Percentiles rank a stretch among this genome's conserved stretches.
Conservation (phyloP, 768 basidiomycete genomes). For the Leccinum subtestaceum region DNA sequence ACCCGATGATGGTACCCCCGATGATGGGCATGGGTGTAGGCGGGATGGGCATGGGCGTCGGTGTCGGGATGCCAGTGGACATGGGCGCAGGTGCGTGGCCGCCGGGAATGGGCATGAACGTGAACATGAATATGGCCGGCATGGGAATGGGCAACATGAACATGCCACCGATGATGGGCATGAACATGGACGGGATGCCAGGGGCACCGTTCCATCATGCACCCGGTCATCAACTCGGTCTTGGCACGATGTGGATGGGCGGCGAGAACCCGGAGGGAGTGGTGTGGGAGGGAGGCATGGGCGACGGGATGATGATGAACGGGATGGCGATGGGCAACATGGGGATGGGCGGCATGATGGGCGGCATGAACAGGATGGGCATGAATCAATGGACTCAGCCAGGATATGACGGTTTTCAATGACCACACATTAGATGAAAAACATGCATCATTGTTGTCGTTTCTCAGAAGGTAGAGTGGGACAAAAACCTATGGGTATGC, state of each 20-base stretch:
- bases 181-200: slow-evolving; percentile 36
- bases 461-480: slow-evolving; percentile 6
- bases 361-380: slow-evolving; percentile 36
- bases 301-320: slow-evolving; percentile 44
- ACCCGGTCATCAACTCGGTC: slow-evolving; percentile 22
- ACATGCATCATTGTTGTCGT: slow-evolving; percentile 1
- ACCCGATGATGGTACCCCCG: slow-evolving; percentile 34
- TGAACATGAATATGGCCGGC: slow-evolving; percentile 38
- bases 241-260: slow-evolving; percentile 36
- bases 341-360: slow-evolving; percentile 34
- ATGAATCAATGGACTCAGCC: slow-evolving; percentile 40
- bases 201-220: slow-evolving; percentile 24
- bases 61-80: slow-evolving; percentile 34
- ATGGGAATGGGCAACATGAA: slow-evolving; percentile 41
- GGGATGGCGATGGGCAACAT: slow-evolving; percentile 36
- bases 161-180: slow-evolving; percentile 38
- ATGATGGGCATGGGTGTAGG: slow-evolving; percentile 44
- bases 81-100: slow-evolving; percentile 28
- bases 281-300: slow-evolving; percentile 39
- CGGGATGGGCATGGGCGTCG: slow-evolving; percentile 31
- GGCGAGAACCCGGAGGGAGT: slow-evolving; percentile 30
- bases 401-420: slow-evolving; percentile 34
- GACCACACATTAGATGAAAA: slow-evolving; percentile 1
- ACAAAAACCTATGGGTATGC: slow-evolving; percentile 22
- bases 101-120: slow-evolving; percentile 32